These are phyloP conservation scores for Ceratobasidium papillatum DNA, from an alignment of 1,284 basidiomycete species.

Conservation along the genomic window DNA sequence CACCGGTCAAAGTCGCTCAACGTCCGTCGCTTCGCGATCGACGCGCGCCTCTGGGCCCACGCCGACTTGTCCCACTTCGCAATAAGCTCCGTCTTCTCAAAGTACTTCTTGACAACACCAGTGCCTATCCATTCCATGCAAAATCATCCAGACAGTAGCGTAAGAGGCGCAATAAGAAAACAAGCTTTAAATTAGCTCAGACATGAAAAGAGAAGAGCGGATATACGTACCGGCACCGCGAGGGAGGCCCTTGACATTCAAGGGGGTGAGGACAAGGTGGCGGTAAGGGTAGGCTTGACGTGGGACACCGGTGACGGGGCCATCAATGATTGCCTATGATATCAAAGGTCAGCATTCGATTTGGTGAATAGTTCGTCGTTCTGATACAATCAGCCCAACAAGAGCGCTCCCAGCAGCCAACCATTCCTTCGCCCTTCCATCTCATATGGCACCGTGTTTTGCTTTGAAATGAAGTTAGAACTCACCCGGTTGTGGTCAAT, in stretches of 20 bases:
- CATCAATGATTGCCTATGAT: constrained; percentile 92
- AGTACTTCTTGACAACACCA: constrained; percentile 83
- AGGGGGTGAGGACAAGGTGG: constrained; percentile 90
- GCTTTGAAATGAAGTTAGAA: constrained; percentile 41
- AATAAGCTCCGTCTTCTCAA: constrained; percentile 81
- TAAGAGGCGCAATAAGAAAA: neutral
- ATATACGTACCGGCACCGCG: constrained; percentile 75
- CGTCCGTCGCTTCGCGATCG: constrained; percentile 78
- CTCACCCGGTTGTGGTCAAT: constrained; percentile 98
- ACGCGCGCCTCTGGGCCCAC: constrained; percentile 92
- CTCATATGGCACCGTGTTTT: neutral
- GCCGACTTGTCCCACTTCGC: constrained; percentile 80
- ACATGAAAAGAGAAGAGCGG: neutral
- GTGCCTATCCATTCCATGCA: constrained; percentile 52
- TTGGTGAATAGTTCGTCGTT: no score
- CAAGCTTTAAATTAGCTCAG: neutral
- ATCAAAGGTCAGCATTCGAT: neutral
- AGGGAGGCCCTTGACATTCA: constrained; percentile 85
- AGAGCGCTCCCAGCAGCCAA: no score
- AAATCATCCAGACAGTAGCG: no score
- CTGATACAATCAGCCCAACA: no score
- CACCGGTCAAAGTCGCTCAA: constrained; percentile 90
- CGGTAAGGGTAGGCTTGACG: constrained; percentile 94
- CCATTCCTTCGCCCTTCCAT: neutral
- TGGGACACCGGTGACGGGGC: constrained; percentile 88